Percentiles rank a stretch among this genome's conserved stretches.
These are phyloP conservation scores for Babesia bigemina DNA, from an alignment of 169 alveolate genomes.

Conservation along the genomic window DNA sequence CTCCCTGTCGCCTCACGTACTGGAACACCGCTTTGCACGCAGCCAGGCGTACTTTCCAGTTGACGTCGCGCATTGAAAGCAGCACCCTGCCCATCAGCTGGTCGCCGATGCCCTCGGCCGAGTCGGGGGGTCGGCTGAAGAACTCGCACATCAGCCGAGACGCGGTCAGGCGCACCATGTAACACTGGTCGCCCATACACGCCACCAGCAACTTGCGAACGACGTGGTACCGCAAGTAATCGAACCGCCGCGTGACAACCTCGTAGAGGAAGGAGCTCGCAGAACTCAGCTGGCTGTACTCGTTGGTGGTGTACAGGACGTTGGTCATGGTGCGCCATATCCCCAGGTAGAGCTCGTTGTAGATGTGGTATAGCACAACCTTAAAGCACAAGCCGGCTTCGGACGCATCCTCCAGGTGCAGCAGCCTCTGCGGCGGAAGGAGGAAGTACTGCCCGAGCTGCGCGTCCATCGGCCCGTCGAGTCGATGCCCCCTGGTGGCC, in stretches of 20 bases:
- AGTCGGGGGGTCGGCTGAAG: background rate
- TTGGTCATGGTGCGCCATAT: conserved; percentile 41
- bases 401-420: conserved; percentile 7
- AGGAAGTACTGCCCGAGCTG: conserved; percentile 23
- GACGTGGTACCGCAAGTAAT: conserved; percentile 26
- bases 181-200: conserved; percentile 45
- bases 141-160: conserved; percentile 9
- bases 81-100: conserved; percentile 16
- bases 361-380: conserved; percentile 25
- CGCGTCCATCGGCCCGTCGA: conserved; percentile 10
- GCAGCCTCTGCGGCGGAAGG: background rate
- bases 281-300: conserved; percentile 32
- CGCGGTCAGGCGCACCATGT: conserved; percentile 39
- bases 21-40: conserved; percentile 25
- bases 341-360: conserved; percentile 26
- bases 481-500: conserved; percentile 14
- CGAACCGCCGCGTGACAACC: background rate
- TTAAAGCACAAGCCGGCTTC: conserved; percentile 18
- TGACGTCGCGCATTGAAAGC: conserved; percentile 34
- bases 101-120: conserved; percentile 7
- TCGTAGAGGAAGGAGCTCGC: conserved; percentile 35
- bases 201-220: conserved; percentile 37
- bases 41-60: conserved; percentile 37
- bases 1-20: conserved; percentile 21
- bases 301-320: conserved; percentile 39